These are phyloP conservation scores for Euphorbia celastroides DNA, from an alignment of 441 rosid genomes.

Conservation along the genomic window DNA sequence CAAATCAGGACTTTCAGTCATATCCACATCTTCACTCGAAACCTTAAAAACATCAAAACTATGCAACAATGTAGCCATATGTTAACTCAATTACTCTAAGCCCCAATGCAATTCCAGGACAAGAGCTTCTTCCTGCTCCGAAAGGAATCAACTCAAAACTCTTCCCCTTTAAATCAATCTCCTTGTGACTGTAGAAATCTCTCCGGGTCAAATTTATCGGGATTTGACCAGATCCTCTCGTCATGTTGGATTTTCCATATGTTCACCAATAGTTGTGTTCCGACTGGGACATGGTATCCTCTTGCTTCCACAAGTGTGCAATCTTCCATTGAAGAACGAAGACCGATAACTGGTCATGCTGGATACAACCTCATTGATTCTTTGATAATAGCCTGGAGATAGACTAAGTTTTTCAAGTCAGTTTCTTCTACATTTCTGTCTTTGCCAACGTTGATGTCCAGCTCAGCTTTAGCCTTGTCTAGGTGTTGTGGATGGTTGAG, in stretches of 20 bases:
- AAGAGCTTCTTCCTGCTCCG: slow-evolving; percentile 34
- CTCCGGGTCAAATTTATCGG: slow-evolving; percentile 29
- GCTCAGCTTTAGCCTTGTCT: slow-evolving; percentile 43
- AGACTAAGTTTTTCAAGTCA: slow-evolving; percentile 38
- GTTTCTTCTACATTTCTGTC: slow-evolving; percentile 40
- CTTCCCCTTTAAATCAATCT: slow-evolving; percentile 27
- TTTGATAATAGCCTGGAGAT: slow-evolving; percentile 46
- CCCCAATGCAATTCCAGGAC: slow-evolving; percentile 30
- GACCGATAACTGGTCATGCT: slow-evolving; percentile 39
- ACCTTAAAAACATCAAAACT: slow-evolving; percentile 27
- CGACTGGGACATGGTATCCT: slow-evolving; percentile 35
- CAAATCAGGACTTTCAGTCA: slow-evolving; percentile 32
- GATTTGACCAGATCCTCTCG: slow-evolving; percentile 29
- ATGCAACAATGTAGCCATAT: slow-evolving; percentile 31
- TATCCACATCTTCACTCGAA: slow-evolving; percentile 23
- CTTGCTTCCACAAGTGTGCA: slow-evolving; percentile 30
- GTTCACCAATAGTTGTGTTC: slow-evolving; percentile 46
- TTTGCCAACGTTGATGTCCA: slow-evolving; percentile 40
- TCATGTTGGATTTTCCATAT: slow-evolving; percentile 50
- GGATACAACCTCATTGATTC: slow-evolving; percentile 51
- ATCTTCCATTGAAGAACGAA: slow-evolving; percentile 39
- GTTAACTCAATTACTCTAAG: slow-evolving; percentile 26
- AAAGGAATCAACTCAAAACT: slow-evolving; percentile 34
- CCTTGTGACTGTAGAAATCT: slow-evolving; percentile 31
- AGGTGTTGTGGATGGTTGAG: slow-evolving; percentile 34